Base-by-base conservation (phyloP, 2,329 filamentous ascomycete species). In the Lecanicillium sp. region DNA sequence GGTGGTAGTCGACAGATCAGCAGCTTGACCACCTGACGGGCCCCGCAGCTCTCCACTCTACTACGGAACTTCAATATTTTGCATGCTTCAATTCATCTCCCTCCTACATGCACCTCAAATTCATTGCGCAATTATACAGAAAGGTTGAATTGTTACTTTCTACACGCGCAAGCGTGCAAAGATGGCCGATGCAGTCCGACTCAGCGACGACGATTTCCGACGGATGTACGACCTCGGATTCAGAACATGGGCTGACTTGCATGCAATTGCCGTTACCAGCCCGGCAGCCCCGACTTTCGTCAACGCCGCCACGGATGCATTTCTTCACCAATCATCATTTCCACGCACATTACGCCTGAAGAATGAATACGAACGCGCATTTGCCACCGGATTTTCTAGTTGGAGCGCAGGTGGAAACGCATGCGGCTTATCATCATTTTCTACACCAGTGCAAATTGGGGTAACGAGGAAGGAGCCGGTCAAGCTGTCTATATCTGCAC, bases 351-450 rank as follows among this genome's bases (percentile, higher is more conserved):
- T n/a, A n/a, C n/a, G n/a, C n/a, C n/a, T n/a, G n/a, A n/a, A n/a
- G n/a, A n/a, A n/a, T n/a, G n/a, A n/a, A n/a, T n/a, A n/a, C n/a
- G n/a, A n/a, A n/a, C n/a, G n/a, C 26, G 7, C 12, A 7, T 29
- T 29, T 29, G 7, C 26, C 19, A 39, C 37, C n/a, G 37, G 37
- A 17, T 17, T 8, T 27, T 39, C n/a, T 14, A 39, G 14, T 26
- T 39, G 37, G 37, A 26, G 20, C 37, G 37, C 37, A 26, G 37
- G 37, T 26, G 37, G 37, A 39, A 39, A 39, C 23, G 12, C 21
- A 26, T 39, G 37, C 37, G 20, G 23, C 21, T 39, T 39, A 39
- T 17, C 37, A 39, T 26, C 37, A 39, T 39, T 39, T 39, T 26
- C 21, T 39, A 39, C 37, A 39, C 21, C 23, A 24, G 37, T 39